phyloP scores from a whole-genome alignment of 129 eudicot species.

The Dittrichia graveolens region DNA sequence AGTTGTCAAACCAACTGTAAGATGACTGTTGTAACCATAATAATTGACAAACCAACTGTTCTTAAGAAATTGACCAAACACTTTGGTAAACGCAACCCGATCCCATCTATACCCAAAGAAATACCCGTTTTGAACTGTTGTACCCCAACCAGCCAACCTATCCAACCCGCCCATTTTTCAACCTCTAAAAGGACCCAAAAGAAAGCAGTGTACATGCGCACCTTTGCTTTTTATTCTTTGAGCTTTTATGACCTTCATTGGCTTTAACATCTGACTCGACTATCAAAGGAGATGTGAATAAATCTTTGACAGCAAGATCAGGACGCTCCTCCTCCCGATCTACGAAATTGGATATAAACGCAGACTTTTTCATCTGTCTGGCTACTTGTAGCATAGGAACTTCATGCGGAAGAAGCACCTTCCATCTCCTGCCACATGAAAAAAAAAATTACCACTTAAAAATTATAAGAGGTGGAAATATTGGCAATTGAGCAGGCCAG shows the following conservation, averaged over 20 bases:
- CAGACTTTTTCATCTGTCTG: conserved; percentile 52
- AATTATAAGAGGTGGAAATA: neutral
- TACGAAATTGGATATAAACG: conserved; percentile 76
- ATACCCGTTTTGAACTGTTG: neutral
- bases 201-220: conserved; percentile 16
- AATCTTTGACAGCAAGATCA: conserved; percentile 67
- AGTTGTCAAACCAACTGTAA: no score
- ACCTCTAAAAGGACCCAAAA: neutral
- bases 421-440: conserved; percentile 72
- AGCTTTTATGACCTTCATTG: conserved; percentile 28
- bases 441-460: neutral
- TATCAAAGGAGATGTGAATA: conserved; percentile 34
- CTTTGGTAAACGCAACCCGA: no score
- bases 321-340: conserved; percentile 84
- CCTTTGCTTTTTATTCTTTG: conserved; percentile 49
- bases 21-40: neutral
- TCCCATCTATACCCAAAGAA: no score
- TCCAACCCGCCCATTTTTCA: neutral
- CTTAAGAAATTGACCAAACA: no score
- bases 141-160: neutral
- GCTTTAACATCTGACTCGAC: conserved; percentile 32
- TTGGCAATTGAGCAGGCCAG: neutral
- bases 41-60: neutral
- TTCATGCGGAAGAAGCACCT: conserved; percentile 59
- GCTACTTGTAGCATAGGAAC: conserved; percentile 58